Evolutionary conservation across 2,329 filamentous ascomycete species (phyloP).

Genomic region (Paracorniculantispora psalliotae): DNA sequence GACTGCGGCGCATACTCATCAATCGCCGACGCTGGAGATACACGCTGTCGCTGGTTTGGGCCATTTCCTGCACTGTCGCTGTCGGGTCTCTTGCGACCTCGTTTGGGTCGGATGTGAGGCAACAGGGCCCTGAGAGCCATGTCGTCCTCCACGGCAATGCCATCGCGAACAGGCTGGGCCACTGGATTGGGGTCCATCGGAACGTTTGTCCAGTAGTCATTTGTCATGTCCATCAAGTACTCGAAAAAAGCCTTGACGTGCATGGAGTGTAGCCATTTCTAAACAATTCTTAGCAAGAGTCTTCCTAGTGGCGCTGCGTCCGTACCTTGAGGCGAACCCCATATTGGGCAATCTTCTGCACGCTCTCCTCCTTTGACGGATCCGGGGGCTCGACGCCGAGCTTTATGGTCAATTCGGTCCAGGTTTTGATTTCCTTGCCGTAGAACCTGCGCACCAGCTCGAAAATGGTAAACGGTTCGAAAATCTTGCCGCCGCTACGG

Average conservation of each 20-base stretch:
- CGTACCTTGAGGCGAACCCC: slow-evolving; percentile 82
- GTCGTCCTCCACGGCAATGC: slow-evolving; percentile 81
- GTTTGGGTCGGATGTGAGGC: slow-evolving; percentile 65
- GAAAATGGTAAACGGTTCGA: slow-evolving; percentile 72
- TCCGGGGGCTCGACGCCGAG: slow-evolving; percentile 86
- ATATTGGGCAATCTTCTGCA: slow-evolving; percentile 93
- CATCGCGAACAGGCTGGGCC: slow-evolving; percentile 65
- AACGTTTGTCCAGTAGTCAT: slow-evolving; percentile 75
- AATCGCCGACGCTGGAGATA: slow-evolving; percentile 47
- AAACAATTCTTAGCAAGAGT: not conserved
- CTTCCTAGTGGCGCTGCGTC: slow-evolving; percentile 4
- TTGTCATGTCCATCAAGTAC: slow-evolving; percentile 72
- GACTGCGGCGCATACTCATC: slow-evolving; percentile 30
- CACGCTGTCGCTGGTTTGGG: slow-evolving; percentile 55
- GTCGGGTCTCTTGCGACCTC: slow-evolving; percentile 58
- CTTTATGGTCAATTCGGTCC: slow-evolving; percentile 80
- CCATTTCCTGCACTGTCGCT: slow-evolving; percentile 49
- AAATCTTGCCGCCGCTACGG: slow-evolving; percentile 81
- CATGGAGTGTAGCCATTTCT: slow-evolving; percentile 97
- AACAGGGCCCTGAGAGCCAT: slow-evolving; percentile 79
- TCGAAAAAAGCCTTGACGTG: slow-evolving; percentile 94
- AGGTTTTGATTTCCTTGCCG: slow-evolving; percentile 81
- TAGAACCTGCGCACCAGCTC: slow-evolving; percentile 76
- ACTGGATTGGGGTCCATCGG: slow-evolving; percentile 60
- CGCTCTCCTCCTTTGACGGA: slow-evolving; percentile 76